Conservation (phyloP, 148 eudicot species). For the Nepenthes mirabilis region DNA sequence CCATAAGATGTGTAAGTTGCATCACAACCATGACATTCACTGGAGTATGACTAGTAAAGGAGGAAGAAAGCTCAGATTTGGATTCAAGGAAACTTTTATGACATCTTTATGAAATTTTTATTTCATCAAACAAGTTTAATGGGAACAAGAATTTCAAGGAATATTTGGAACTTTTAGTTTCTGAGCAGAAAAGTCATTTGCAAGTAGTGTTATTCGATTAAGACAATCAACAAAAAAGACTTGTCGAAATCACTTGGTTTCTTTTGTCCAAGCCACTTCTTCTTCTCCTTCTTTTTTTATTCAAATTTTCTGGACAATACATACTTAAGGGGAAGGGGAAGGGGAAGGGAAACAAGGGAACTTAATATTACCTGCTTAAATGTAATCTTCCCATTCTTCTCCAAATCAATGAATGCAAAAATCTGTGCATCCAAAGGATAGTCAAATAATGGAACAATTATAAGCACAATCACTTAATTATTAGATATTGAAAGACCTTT, state of each 20-base stretch:
- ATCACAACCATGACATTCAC: neutral
- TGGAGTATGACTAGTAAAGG: neutral
- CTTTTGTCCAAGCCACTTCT: no score
- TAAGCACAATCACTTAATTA: neutral
- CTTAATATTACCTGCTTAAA: conserved; percentile 7
- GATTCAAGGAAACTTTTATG: no score
- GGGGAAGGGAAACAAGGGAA: neutral
- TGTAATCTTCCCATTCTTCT: conserved; percentile 8
- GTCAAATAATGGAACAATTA: neutral
- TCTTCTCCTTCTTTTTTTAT: no score
- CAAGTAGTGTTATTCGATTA: no score
- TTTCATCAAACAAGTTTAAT: no score
- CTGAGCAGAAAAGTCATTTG: no score
- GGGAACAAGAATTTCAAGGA: neutral
- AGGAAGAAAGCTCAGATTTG: no score
- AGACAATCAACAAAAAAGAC: no score
- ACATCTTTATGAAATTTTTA: no score
- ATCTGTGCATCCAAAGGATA: conserved; percentile 6
- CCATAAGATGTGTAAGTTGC: conserved; percentile 3
- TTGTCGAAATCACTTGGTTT: no score
- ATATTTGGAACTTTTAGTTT: no score
- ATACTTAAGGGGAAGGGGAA: neutral
- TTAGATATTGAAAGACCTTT: neutral
- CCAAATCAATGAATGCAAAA: conserved; percentile 11
- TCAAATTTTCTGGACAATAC: neutral